Evolutionary conservation across 768 basidiomycete genomes (phyloP).

Genomic region (Paxillus ammoniavirescens): DNA sequence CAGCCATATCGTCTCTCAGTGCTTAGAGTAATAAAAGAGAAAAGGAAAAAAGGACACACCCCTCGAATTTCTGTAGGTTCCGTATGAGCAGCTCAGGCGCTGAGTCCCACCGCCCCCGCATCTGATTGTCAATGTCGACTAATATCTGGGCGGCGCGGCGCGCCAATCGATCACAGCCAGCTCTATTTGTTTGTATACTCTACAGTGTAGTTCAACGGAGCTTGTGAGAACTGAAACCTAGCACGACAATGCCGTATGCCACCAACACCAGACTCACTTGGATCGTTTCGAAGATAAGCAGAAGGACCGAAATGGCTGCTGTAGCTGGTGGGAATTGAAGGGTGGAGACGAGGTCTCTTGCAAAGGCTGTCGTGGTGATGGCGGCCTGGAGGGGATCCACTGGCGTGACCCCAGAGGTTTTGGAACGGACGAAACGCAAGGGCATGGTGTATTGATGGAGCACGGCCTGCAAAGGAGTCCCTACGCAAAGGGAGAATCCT

Average conservation of each 20-base stretch:
- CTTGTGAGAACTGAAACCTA: not conserved
- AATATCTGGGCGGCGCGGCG: conserved; percentile 42
- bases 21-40: not conserved
- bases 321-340: conserved; percentile 43
- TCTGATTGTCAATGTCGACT: conserved; percentile 43
- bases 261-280: conserved; percentile 31
- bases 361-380: conserved; percentile 27
- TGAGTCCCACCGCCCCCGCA: conserved; percentile 43
- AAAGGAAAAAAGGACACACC: conserved; percentile 24
- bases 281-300: conserved; percentile 45
- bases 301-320: conserved; percentile 38
- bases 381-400: conserved; percentile 31
- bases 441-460: conserved; percentile 21
- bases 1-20: not conserved
- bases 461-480: no score
- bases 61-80: conserved; percentile 41
- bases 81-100: conserved; percentile 39
- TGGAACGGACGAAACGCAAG: conserved; percentile 27
- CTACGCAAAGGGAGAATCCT: no score
- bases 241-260: not conserved
- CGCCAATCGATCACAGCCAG: conserved; percentile 38
- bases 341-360: conserved; percentile 32
- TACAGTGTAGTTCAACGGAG: conserved; percentile 6
- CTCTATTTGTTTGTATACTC: conserved; percentile 37
- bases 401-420: conserved; percentile 8